Base-by-base conservation (phyloP, 1,139 yeast species). In the Candida freyschussii region DNA sequence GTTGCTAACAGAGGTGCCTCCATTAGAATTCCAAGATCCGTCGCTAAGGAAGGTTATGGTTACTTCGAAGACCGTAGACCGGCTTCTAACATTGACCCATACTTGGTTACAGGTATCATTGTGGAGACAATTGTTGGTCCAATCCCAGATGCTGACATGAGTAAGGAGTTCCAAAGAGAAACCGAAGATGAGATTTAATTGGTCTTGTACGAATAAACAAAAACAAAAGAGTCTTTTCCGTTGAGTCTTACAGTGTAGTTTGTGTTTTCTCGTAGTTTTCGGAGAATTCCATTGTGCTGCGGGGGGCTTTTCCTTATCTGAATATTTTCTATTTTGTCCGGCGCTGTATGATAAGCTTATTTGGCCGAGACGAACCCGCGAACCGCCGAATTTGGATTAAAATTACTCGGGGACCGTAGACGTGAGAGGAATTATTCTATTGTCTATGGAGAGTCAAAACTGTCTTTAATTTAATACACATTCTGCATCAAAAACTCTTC, bases 1-100 rank as follows among this genome's bases (percentile, higher is more conserved):
- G 97, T 91, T 52, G 98, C 98, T 62, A 91, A 91, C 86, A 85
- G 98, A 77, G 98, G 97, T 69, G 95, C 96, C 44, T 87, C 96
- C 24, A 79, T 91, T 53, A 85, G 98, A 77, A 91, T 91, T 60
- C 98, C 98, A 68, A 81, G 98, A 72, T 81, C 95, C 30, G 98
- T 91, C 52, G 95, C 95, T 62, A 86, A 86, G 69, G 97, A 89
- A 65, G 96, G 96, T 43, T 86, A 66, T 67, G 98, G 98, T 45
- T 91, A 91, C 78, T 91, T 91, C 57, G 98, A 91, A 75, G 98
- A 91, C 71, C 86, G 98, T 75, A 87, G 98, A 72, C 98, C 97
- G 43, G 98, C 98, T 51, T 89, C 97, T 45, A 91, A 91, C 80
- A 91, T 91, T 56, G 98, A 91, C 66, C 97, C 98, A 52, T 91